A percentile compares a stretch with the other conserved stretches of the same genome.
Conservation (phyloP, 768 basidiomycete genomes). For the Suillus spraguei region DNA sequence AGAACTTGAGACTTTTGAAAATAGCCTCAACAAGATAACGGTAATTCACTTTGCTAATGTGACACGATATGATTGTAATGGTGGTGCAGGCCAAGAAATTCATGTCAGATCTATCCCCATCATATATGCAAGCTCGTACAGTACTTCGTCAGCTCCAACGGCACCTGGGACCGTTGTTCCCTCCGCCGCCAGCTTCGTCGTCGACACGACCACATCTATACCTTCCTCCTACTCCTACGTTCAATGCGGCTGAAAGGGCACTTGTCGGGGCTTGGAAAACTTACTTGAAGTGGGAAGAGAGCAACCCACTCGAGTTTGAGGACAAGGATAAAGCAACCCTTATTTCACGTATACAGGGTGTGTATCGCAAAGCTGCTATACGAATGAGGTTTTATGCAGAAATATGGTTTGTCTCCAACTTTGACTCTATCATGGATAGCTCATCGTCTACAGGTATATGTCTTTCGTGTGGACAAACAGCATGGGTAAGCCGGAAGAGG, state of each 20-base stretch:
- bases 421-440: slow-evolving; percentile 9
- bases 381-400: slow-evolving; percentile 95
- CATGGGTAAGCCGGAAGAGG: slow-evolving; percentile 81
- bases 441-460: slow-evolving; percentile 69
- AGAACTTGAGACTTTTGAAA: slow-evolving; percentile 93
- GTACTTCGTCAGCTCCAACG: slow-evolving; percentile 82
- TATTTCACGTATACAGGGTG: slow-evolving; percentile 71
- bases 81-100: slow-evolving; percentile 84
- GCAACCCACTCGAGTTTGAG: slow-evolving; percentile 91
- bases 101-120: slow-evolving; percentile 87
- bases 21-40: slow-evolving; percentile 84
- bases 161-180: slow-evolving; percentile 63
- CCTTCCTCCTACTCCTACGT: slow-evolving; percentile 72
- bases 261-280: slow-evolving; percentile 87
- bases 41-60: slow-evolving; percentile 35
- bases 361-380: slow-evolving; percentile 87
- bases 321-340: slow-evolving; percentile 74
- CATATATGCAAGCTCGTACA: slow-evolving; percentile 94
- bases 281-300: slow-evolving; percentile 95
- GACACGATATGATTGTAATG: slow-evolving; percentile 16
- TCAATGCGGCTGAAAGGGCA: slow-evolving; percentile 69
- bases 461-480: slow-evolving; percentile 82
- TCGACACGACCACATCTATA: slow-evolving; percentile 47
- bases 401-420: slow-evolving; percentile 66
- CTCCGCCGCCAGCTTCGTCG: slow-evolving; percentile 46